These are phyloP conservation scores for Petrea volubilis DNA, from an alignment of 257 asterid species.

Conservation along the genomic window DNA sequence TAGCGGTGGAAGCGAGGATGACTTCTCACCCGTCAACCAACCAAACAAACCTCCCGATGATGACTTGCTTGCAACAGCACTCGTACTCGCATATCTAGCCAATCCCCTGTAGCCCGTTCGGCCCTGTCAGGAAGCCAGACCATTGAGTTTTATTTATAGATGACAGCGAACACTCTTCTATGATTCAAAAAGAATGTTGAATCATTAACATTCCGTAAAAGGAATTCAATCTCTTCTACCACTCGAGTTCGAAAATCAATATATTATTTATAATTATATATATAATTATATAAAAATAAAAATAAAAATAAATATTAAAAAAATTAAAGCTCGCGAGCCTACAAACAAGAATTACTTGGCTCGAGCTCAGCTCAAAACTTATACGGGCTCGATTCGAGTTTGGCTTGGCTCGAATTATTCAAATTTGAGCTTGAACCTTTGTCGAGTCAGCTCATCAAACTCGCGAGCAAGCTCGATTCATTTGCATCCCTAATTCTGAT, in stretches of 20 bases:
- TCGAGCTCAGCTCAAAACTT: no score
- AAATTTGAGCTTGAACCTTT: no score
- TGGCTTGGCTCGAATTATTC: no score
- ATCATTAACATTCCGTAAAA: not conserved
- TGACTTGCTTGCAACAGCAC: conserved; percentile 57
- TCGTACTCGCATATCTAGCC: conserved; percentile 71
- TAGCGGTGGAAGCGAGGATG: conserved; percentile 69
- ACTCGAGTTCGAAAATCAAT: no score
- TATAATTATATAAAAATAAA: no score
- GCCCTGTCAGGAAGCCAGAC: conserved; percentile 41
- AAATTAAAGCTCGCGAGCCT: no score
- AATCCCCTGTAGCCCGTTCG: conserved; percentile 46
- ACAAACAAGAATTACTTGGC: no score
- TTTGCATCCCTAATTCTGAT: not conserved
- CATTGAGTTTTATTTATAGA: not conserved
- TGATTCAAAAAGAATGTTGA: not conserved
- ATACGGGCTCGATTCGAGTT: no score
- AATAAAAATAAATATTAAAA: no score
- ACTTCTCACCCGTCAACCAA: conserved; percentile 66
- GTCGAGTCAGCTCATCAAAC: no score
- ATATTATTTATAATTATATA: no score
- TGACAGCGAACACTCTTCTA: not conserved
- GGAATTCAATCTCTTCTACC: not conserved
- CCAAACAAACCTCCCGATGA: conserved; percentile 74
- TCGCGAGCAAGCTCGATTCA: no score